phyloP scores from a whole-genome alignment of 163 green algal species.

The Coccomyxa subellipsoidea region DNA sequence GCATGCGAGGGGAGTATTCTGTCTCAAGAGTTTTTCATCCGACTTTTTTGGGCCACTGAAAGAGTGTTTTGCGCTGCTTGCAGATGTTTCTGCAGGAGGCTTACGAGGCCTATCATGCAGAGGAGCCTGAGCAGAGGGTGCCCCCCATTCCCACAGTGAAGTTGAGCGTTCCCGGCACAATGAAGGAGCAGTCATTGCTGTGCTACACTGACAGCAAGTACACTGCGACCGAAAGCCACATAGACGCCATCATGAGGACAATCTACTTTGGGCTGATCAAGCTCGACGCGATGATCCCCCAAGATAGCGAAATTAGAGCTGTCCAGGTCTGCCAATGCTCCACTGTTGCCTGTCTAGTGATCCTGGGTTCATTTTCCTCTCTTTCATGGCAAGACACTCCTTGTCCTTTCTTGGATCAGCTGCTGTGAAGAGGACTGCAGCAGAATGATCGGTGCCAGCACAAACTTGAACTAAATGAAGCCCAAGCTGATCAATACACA shows the following conservation, averaged over 20 bases:
- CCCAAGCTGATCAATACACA: no score
- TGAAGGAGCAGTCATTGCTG: background rate
- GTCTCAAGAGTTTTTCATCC: background rate
- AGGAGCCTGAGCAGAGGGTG: background rate
- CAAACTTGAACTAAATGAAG: no score
- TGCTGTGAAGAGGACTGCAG: no score
- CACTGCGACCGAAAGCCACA: background rate
- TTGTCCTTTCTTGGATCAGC: no score
- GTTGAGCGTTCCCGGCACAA: background rate
- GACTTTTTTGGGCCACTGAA: background rate
- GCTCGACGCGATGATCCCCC: background rate
- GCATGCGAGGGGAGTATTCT: no score
- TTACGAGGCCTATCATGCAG: background rate
- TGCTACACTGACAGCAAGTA: background rate
- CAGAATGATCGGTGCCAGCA: no score
- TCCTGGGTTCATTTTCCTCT: background rate
- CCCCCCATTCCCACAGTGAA: conserved; percentile 2
- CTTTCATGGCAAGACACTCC: background rate
- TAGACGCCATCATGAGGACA: background rate
- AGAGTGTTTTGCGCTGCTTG: background rate
- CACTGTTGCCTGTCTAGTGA: background rate
- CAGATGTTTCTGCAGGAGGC: background rate
- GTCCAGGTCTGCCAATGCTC: background rate
- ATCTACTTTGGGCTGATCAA: background rate
- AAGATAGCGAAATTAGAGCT: background rate